Evolutionary conservation across 768 basidiomycete genomes (phyloP), one percentile per base, ranked within the genome.

Genomic region (Xanthoconium stramineum): DNA sequence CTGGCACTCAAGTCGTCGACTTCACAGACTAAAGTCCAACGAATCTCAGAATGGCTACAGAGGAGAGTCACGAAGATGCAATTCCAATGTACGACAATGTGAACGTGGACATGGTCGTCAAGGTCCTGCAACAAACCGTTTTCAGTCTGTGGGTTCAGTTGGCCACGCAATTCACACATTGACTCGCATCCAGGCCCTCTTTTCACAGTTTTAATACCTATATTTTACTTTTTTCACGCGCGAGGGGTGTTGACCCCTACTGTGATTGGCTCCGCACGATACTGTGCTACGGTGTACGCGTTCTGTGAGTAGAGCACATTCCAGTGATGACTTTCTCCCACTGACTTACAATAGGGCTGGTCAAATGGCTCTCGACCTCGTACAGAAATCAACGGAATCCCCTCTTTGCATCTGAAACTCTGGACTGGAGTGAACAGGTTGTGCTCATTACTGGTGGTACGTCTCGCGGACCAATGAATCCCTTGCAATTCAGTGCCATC

Each of bases 371-470:
- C 56, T 89, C 90, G 20, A 77, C 75, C 46, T 63, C 91, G 45
- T 90, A 91, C 69, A 80, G 89, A 52, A 94, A 91, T 64, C 85
- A 89, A 69, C 82, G 81, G 30, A 84, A 76, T 60, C 66, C 86
- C 20, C 69, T 93, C 24, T 84, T 83, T 56, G 77, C 80, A 0
- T 83, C 86, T 3, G 68, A 74, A 14, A 79, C 74, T 37, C 70
- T 94, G 30, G 84, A 94, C 61, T 98, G 95, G 96, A 81, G 81
- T 44, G 85, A 94, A 45, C 91, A 98, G 72, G 83, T 96, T 53
- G 86, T 98, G 6, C 77, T 98, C 38, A 78, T 98, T 54, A 98
- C 96, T 8, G 96, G 96, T 50, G 95, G 94, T 90, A 56, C 46
- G 82, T 50, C n/a, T 50, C 12, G 24, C 3, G 24, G 35, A 52